Base-by-base conservation (phyloP, 2,329 filamentous ascomycete genomes). In the Verticillium tricorpus region DNA sequence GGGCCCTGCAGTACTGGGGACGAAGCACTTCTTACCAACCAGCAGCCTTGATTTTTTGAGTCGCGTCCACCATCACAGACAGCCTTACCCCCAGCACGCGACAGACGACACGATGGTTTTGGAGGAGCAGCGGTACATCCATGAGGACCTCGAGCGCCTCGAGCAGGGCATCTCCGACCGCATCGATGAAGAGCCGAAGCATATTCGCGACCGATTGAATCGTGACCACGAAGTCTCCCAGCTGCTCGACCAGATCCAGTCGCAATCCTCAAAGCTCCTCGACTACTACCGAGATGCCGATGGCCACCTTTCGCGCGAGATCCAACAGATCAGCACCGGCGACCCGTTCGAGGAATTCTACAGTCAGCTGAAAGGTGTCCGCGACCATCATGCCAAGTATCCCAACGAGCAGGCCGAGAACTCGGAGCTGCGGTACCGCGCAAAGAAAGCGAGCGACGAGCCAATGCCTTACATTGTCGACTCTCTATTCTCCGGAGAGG, bases 351-450 rank as follows among this genome's bases (percentile, higher is more conserved):
- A 93, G 54, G 89, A 93, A 66, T 99, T 99, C 77, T 94, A 97
- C 80, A 91, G 89, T 67, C 91, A 96, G 71, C 79, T 96, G 17
- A 82, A 85, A 62, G 86, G 89, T 31, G 90, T 97, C 70, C 95
- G 93, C 71, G 88, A 91, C 57, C 96, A 96, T 73, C 93, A 99
- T 75, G 86, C 89, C 63, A 87, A 90, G 69, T 97, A 99, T 71
- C 94, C 94, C 1, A 96, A 96, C 76, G 92, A 97, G 73, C 92
- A 91, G 34, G 91, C 96, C 57, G 95, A 99, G 76, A 97, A 98
- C 69, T 87, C 97, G 15, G 96, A 99, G 78, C 87, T 89, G 68
- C 91, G 93, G 39, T 99, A 99, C 80, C 92, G 93, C 74, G 84
- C 78, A 56, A 83, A 87, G 71, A 85, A 84, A 62, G 79, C 83